phyloP scores from a whole-genome alignment of 352 stramenopile species.

The Pythium sp. region DNA sequence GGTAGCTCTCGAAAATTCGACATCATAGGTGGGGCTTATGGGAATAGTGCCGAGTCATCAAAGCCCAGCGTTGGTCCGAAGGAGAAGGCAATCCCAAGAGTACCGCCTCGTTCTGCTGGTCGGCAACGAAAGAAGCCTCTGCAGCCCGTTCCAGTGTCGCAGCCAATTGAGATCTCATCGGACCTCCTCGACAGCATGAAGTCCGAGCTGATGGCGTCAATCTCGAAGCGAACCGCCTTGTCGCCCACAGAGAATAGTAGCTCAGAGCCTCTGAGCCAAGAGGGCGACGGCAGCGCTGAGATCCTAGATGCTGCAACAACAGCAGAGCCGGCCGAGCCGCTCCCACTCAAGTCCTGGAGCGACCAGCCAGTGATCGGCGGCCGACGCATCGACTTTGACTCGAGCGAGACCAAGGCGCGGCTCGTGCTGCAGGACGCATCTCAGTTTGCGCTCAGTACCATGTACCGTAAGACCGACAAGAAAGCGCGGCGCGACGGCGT shows the following conservation, averaged over 20 bases:
- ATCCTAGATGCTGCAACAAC: not conserved
- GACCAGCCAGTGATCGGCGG: slow-evolving; percentile 42
- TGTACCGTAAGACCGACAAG: slow-evolving; percentile 86
- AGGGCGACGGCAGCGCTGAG: slow-evolving; percentile 15
- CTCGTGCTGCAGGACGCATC: slow-evolving; percentile 69
- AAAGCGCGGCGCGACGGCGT: slow-evolving; percentile 71
- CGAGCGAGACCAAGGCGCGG: slow-evolving; percentile 71
- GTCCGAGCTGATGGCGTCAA: slow-evolving; percentile 57
- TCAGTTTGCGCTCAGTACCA: slow-evolving; percentile 75
- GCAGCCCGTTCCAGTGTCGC: slow-evolving; percentile 36
- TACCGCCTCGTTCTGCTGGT: slow-evolving; percentile 19
- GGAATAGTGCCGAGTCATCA: slow-evolving; percentile 1
- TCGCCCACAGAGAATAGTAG: slow-evolving; percentile 5
- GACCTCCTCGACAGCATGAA: slow-evolving; percentile 67
- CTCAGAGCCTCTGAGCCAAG: slow-evolving; percentile 7
- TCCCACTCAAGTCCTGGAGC: slow-evolving; percentile 46
- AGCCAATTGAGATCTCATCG: slow-evolving; percentile 59
- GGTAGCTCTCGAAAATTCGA: slow-evolving; percentile 19
- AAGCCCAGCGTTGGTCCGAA: slow-evolving; percentile 19
- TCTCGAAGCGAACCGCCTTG: slow-evolving; percentile 15
- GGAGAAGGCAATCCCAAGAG: slow-evolving; percentile 39
- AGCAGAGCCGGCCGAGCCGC: not conserved
- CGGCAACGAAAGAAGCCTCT: slow-evolving; percentile 29
- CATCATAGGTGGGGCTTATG: not conserved
- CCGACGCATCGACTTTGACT: slow-evolving; percentile 60